Evolutionary conservation across 257 asterid species (phyloP).

Genomic region (Henckelia pumila): DNA sequence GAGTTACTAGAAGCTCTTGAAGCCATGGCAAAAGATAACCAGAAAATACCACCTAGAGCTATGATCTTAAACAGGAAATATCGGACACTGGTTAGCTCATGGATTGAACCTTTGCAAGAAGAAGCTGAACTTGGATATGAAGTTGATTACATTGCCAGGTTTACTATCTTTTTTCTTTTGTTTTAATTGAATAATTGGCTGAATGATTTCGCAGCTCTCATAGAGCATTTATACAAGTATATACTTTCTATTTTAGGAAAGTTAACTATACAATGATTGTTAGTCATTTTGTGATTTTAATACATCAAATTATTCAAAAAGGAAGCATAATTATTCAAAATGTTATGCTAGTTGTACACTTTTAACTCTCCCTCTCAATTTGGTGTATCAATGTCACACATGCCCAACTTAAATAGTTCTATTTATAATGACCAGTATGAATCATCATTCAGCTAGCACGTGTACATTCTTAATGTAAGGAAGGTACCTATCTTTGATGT

Average conservation of each 20-base stretch:
- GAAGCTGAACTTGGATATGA: conserved; percentile 99
- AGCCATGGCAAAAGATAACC: conserved; percentile 81
- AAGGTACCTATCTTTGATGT: conserved; percentile 2
- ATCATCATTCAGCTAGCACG: neutral
- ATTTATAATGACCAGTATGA: neutral
- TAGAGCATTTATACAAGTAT: neutral
- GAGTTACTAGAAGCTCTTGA: conserved; percentile 92
- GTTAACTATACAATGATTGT: neutral
- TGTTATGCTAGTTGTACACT: neutral
- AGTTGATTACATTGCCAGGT: conserved; percentile 94
- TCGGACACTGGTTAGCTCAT: conserved; percentile 94
- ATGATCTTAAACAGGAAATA: conserved; percentile 91
- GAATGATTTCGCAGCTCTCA: neutral
- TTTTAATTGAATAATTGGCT: neutral
- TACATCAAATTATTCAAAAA: neutral
- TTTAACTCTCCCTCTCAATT: neutral
- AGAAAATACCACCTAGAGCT: conserved; percentile 85
- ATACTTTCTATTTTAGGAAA: neutral
- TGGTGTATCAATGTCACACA: neutral
- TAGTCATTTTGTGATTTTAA: neutral
- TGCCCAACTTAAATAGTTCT: neutral
- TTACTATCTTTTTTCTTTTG: conserved; percentile 14
- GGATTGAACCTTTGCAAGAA: conserved; percentile 99
- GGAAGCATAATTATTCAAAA: neutral
- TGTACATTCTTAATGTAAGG: neutral